These are phyloP conservation scores for Fusarium subtropicale DNA, from an alignment of 2,329 filamentous ascomycete species.

Conservation along the genomic window DNA sequence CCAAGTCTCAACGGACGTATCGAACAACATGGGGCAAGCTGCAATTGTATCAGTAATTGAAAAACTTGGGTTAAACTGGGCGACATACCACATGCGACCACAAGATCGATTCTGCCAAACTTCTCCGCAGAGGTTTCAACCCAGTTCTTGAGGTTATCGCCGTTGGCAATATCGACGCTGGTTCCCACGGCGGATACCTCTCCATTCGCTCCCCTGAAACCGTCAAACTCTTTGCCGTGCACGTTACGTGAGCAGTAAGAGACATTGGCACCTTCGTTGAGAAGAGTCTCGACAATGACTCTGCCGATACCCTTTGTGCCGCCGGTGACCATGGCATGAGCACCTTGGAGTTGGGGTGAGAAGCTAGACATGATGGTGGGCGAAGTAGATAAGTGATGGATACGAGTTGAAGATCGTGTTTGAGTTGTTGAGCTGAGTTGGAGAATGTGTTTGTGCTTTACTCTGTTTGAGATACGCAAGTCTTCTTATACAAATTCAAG, in stretches of 20 bases:
- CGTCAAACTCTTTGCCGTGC: conserved; percentile 38
- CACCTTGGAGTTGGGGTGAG: conserved; percentile 23
- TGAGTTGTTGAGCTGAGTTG: background rate
- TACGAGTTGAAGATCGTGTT: background rate
- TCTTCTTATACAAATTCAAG: background rate
- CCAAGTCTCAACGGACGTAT: conserved; percentile 34
- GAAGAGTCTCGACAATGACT: conserved; percentile 37
- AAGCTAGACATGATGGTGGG: conserved; percentile 5
- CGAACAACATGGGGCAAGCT: conserved; percentile 31
- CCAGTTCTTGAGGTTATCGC: conserved; percentile 12
- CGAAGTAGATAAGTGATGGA: background rate
- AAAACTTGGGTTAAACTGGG: accelerated
- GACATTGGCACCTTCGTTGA: conserved; percentile 45
- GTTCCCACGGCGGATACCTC: conserved; percentile 36
- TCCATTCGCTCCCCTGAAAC: conserved; percentile 12
- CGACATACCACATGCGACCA: conserved; percentile 10
- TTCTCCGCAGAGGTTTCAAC: background rate
- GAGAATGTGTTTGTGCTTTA: background rate
- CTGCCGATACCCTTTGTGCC: conserved; percentile 46
- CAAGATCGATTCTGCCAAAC: conserved; percentile 20
- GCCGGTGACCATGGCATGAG: background rate
- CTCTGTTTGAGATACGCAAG: no score
- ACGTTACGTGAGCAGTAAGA: conserved; percentile 43
- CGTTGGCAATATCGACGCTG: conserved; percentile 40
- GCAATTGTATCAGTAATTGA: accelerated